Percentiles rank a stretch among this genome's conserved stretches.
These are phyloP conservation scores for Candida ulmi DNA, from an alignment of 805 yeast species.

Conservation along the genomic window DNA sequence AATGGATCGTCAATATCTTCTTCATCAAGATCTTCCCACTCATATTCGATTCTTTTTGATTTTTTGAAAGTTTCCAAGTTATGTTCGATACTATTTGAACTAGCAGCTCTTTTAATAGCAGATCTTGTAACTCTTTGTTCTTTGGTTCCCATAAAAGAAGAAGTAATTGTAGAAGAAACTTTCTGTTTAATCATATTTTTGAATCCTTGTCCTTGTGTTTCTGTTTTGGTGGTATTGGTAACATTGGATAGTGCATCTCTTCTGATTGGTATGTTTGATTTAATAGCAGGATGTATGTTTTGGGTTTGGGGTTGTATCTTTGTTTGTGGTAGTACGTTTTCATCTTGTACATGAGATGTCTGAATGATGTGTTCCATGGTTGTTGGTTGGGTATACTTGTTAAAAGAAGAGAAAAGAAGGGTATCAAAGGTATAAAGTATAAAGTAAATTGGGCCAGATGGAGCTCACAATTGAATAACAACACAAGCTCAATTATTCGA, in stretches of 20 bases:
- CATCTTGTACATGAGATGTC: constrained; percentile 11
- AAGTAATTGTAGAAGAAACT: background rate
- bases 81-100: constrained; percentile 12
- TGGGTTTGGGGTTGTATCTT: constrained; percentile 4
- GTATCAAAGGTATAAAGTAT: too few species aligned
- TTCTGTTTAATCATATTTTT: background rate
- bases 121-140: constrained; percentile 38
- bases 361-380: too few species aligned
- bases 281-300: constrained; percentile 2
- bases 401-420: too few species aligned
- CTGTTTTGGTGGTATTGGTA: constrained; percentile 22
- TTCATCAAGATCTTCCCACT: constrained; percentile 74
- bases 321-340: constrained; percentile 13
- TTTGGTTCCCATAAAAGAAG: constrained; percentile 5
- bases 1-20: constrained; percentile 77
- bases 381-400: too few species aligned
- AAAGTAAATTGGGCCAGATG: too few species aligned
- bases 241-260: constrained; percentile 24
- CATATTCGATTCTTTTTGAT: constrained; percentile 26
- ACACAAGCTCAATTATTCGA: too few species aligned
- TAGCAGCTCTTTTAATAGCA: constrained; percentile 41
- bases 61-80: constrained; percentile 11
- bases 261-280: constrained; percentile 23
- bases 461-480: too few species aligned
- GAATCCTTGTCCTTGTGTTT: constrained; percentile 1